Evolutionary conservation across 768 basidiomycete genomes (phyloP), one percentile per base, ranked within the genome.

Genomic region (Phaeolepiota aurea): DNA sequence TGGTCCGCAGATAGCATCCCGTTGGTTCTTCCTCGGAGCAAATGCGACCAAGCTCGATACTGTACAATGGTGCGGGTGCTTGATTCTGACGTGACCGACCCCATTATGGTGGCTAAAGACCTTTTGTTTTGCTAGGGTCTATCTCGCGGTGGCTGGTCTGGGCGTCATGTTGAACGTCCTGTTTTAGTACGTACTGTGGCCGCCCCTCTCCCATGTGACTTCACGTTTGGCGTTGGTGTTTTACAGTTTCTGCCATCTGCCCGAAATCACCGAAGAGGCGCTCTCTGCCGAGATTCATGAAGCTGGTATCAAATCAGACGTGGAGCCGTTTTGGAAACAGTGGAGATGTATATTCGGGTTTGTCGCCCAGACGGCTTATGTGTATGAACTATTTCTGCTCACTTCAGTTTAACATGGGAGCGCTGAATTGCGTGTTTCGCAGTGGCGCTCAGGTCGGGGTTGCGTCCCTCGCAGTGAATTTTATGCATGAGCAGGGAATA

Each of bases 181-280:
- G 19, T 87, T 87, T 65, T 78, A 63, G 77, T 79, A 50, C 37
- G 75, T 56, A 18, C 5, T 37, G 21, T 20, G 42, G 22, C 19
- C 13, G 3, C 36, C 36, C 37, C 7, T 12, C n/a, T n/a, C n/a
- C n/a, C n/a, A n/a, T n/a, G n/a, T n/a, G n/a, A n/a, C n/a, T n/a
- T n/a, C n/a, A n/a, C n/a, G n/a, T n/a, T n/a, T n/a, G n/a, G n/a
- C n/a, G n/a, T n/a, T n/a, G n/a, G n/a, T n/a, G n/a, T n/a, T n/a
- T n/a, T n/a, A n/a, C 37, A 74, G 78, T 61, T 81, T 84, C 55
- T 76, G 77, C 54, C 52, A 71, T 37, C 63, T 86, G 13, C 82
- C 82, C 2, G 82, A 86, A 53, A 81, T 84, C 42, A 76, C 77
- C 2, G 78, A 82, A 52, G 80, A 78, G 40, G 77, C 74, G n/a